Evolutionary conservation across 352 stramenopile species (phyloP).

Genomic region (Globisporangium nagaii): DNA sequence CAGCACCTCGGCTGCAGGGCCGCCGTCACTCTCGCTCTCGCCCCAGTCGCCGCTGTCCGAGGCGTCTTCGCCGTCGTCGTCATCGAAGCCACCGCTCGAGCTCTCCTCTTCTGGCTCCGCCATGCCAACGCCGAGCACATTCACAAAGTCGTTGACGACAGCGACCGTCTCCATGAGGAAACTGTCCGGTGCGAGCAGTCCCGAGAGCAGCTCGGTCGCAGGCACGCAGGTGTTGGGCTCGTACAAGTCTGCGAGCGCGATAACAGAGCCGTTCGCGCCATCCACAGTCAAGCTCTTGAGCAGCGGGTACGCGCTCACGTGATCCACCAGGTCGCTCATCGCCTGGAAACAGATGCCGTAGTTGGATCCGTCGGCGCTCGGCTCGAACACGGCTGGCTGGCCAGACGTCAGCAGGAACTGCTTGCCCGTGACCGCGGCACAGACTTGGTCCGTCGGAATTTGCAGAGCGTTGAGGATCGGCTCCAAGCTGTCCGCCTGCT

Average conservation of each 20-base stretch:
- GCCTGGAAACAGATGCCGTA: slow-evolving; percentile 6
- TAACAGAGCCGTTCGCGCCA: not conserved
- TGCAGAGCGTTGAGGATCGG: not conserved
- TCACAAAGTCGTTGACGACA: not conserved
- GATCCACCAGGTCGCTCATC: slow-evolving; percentile 7
- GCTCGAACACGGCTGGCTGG: not conserved
- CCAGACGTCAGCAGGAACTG: not conserved
- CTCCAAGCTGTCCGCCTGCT: not conserved
- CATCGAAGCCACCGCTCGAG: not conserved
- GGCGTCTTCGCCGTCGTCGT: not conserved
- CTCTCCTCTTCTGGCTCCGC: too few relatives aligned
- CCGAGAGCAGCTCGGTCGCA: not conserved
- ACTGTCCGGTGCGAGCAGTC: not conserved
- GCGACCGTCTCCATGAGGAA: not conserved
- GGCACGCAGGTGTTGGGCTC: not conserved
- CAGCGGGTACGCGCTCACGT: slow-evolving; percentile 7
- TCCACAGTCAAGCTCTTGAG: not conserved
- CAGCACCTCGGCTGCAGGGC: slow-evolving; percentile 2
- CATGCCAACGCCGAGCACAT: not conserved
- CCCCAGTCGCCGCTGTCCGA: slow-evolving; percentile 23
- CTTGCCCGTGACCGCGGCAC: slow-evolving; percentile 2
- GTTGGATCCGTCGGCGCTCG: not conserved
- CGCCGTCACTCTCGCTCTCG: too few relatives aligned
- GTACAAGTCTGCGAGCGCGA: not conserved
- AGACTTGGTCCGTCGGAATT: slow-evolving; percentile 8